Percentiles rank a stretch among this genome's conserved stretches.
Conservation (phyloP, 164 flowering plant species). For the Malania oleifera region DNA sequence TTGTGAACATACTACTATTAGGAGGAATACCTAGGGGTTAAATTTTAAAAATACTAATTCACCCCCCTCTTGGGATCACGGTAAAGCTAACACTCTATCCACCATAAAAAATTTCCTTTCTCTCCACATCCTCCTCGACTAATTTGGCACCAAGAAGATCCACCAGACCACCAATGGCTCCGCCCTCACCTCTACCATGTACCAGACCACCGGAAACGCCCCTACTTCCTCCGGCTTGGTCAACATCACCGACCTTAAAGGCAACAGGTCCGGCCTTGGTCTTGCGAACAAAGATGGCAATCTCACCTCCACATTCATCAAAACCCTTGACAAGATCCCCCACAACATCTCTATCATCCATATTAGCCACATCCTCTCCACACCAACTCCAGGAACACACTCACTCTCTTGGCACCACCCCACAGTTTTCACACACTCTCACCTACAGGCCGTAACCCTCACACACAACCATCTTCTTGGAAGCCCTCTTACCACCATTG, state of each 20-base stretch:
- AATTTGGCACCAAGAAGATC: conserved; percentile 80
- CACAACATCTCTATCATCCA: conserved; percentile 78
- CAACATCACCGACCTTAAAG: conserved; percentile 67
- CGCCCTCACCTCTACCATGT: conserved; percentile 53
- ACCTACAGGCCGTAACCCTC: no score
- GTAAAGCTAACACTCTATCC: no score
- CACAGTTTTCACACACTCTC: no score
- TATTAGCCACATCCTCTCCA: conserved; percentile 51
- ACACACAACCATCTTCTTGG: no score
- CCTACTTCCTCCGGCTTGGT: conserved; percentile 65
- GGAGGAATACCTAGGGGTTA: no score
- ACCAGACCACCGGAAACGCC: conserved; percentile 71
- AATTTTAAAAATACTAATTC: no score
- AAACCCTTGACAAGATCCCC: conserved; percentile 61
- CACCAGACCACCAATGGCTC: conserved; percentile 69
- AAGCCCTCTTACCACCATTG: conserved; percentile 63
- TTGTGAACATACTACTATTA: no score
- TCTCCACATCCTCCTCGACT: conserved; percentile 69
- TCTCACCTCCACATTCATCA: conserved; percentile 50
- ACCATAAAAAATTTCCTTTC: conserved; percentile 65
- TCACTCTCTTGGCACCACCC: no score
- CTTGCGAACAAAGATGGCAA: conserved; percentile 38
- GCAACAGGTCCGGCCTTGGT: conserved; percentile 72
- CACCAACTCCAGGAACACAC: no score
- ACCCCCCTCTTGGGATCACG: no score